Evolutionary conservation across 805 yeast species (phyloP).

Genomic region (Scheffersomyces coipomensis): DNA sequence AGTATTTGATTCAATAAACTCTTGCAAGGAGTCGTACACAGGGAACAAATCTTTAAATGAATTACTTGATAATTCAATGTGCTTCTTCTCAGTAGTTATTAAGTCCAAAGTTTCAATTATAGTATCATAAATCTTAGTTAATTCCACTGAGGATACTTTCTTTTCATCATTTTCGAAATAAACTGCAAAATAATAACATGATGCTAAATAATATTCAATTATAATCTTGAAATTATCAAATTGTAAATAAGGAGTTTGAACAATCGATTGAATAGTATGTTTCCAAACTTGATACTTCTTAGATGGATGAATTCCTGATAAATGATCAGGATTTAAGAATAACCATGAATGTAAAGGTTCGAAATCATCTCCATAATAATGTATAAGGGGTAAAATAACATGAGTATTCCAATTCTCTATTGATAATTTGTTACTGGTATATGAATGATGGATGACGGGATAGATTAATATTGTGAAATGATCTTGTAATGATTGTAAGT

Average conservation of each 20-base stretch:
- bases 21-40: conserved; percentile 6
- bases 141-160: conserved; percentile 22
- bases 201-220: conserved; percentile 16
- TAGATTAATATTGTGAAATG: conserved; percentile 19
- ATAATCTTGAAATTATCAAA: conserved; percentile 11
- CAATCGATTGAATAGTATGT: conserved; percentile 12
- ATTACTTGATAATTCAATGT: neutral
- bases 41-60: neutral
- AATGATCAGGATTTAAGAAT: conserved; percentile 4
- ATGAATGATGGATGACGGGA: conserved; percentile 15
- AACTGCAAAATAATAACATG: conserved; percentile 19
- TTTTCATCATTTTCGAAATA: conserved; percentile 9
- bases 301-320: conserved; percentile 2
- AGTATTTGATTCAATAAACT: conserved; percentile 12
- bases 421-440: conserved; percentile 12
- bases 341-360: conserved; percentile 26
- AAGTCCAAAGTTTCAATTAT: conserved; percentile 21
- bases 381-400: conserved; percentile 28
- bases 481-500: conserved; percentile 9
- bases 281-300: conserved; percentile 22
- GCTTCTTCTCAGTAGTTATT: neutral
- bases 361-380: conserved; percentile 17
- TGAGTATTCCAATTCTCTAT: conserved; percentile 21
- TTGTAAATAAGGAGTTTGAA: conserved; percentile 5
- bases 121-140: conserved; percentile 24